A percentile compares a stretch with the other conserved stretches of the same genome.
These are phyloP conservation scores for Chlorella sp. DNA, from an alignment of 139 green algal genomes.

Conservation along the genomic window DNA sequence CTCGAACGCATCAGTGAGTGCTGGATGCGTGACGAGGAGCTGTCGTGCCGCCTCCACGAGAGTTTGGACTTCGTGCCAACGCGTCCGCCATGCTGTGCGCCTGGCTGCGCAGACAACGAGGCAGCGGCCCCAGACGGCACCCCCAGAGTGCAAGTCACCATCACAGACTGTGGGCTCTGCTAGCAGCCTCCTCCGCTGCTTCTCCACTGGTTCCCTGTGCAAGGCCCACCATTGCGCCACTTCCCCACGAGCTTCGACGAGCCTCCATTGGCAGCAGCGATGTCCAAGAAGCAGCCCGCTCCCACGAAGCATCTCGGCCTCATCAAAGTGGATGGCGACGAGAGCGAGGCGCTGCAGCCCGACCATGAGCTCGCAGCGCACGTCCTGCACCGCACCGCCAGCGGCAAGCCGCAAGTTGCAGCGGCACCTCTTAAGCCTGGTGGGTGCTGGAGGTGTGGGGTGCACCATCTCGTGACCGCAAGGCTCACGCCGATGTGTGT, in stretches of 20 bases:
- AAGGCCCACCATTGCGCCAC: neutral
- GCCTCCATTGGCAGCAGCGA: neutral
- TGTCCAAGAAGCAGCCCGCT: neutral
- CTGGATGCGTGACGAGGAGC: neutral
- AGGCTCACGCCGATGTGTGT: no score
- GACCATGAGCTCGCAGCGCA: no score
- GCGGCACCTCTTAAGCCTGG: no score
- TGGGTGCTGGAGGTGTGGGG: no score
- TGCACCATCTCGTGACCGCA: no score
- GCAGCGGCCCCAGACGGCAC: constrained; percentile 35
- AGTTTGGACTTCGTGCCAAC: neutral
- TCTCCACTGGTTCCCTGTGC: neutral
- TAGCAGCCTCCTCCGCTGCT: no score
- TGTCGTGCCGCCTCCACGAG: neutral
- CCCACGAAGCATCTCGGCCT: neutral
- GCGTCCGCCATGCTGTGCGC: neutral
- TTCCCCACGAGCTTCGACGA: neutral
- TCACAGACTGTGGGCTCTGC: constrained; percentile 51
- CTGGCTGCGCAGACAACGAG: constrained; percentile 20
- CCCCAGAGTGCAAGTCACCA: constrained; percentile 36
- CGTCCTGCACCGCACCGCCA: no score
- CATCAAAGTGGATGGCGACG: no score
- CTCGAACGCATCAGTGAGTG: constrained; percentile 47
- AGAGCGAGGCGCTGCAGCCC: no score
- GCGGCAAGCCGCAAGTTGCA: no score